Base-by-base conservation (phyloP, 306 rosid species). In the Begonia peltatifolia region DNA sequence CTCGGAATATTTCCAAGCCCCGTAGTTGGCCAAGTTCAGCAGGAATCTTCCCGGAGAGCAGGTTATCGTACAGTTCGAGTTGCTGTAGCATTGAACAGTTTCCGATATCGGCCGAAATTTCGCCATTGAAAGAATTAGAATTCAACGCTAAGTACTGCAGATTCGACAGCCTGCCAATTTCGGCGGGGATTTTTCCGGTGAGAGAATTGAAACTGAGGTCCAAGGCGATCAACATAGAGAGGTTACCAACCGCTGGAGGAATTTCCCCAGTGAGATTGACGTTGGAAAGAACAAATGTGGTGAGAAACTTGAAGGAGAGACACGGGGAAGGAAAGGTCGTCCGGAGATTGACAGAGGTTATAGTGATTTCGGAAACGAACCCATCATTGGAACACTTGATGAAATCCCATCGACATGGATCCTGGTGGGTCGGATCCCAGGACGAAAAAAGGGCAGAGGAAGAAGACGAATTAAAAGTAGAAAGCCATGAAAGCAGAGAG, bases 381-480 rank as follows among this genome's bases (percentile, higher is more conserved):
- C 86, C 81, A 36, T 65, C 47, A 11, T 57, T 52, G 41, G 93
- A 84, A 69, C 97, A 89, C 18, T 69, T 70, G 61, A 89, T 68
- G 59, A 73, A 79, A 57, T 84, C 87, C 97, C 97, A 89, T 68
- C 56, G 76, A 75, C 97, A 89, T 44, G 97, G 97, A 74, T 52
- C 67, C 38, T 66, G 48, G 69, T 82, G 71, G 30, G 72, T 57
- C 41, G 80, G 80, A 74, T 76, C 64, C 97, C 97, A 89, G 18
- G 97, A 84, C 53, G 93, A 76, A 78, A 89, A 89, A 57, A 73
- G 50, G n/a, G 69, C 14, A 38, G 76, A 59, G n/a, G 83, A 71
- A 38, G 71, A 63, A 58, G 93, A 75, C 8, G 87, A 82, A 50
- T 82, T 89, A 63, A 82, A 74, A 53, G 75, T 76, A 57, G 95